Percentiles rank a stretch among this genome's conserved stretches.
Evolutionary conservation across 163 green algal species (phyloP).

Genomic region (Chlamydomonas reinhardtii): DNA sequence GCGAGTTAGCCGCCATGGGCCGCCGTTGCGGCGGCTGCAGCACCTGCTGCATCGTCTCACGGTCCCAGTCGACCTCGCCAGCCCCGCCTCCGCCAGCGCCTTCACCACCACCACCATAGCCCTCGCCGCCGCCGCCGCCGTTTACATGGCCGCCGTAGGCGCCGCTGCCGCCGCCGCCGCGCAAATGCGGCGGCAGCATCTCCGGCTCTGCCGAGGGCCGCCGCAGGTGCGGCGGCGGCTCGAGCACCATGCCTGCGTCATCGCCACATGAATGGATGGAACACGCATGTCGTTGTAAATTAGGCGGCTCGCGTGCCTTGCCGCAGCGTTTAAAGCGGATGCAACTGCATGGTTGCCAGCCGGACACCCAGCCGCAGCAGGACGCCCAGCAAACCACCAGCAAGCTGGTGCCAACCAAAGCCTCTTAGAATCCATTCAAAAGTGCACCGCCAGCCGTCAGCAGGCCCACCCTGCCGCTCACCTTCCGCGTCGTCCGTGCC

Average conservation of each 20-base stretch:
- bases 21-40: slow-evolving; percentile 1
- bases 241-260: background rate
- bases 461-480: background rate
- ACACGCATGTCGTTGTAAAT: no score
- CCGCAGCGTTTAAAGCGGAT: no score
- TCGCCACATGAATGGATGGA: no score
- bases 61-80: background rate
- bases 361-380: no score
- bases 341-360: no score
- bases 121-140: slow-evolving; percentile 1
- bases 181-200: background rate
- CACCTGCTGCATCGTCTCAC: background rate
- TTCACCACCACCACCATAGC: background rate
- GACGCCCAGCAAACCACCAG: no score
- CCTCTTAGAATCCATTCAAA: no score
- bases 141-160: background rate
- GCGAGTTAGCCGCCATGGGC: slow-evolving; percentile 17
- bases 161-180: background rate
- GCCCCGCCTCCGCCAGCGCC: background rate
- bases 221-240: no score
- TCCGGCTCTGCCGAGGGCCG: background rate
- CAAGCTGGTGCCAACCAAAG: no score
- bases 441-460: no score
- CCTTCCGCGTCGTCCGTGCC: background rate
- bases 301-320: no score